Base-by-base conservation (phyloP, 31 red algal species). In the Asparagopsis taxiformis region DNA sequence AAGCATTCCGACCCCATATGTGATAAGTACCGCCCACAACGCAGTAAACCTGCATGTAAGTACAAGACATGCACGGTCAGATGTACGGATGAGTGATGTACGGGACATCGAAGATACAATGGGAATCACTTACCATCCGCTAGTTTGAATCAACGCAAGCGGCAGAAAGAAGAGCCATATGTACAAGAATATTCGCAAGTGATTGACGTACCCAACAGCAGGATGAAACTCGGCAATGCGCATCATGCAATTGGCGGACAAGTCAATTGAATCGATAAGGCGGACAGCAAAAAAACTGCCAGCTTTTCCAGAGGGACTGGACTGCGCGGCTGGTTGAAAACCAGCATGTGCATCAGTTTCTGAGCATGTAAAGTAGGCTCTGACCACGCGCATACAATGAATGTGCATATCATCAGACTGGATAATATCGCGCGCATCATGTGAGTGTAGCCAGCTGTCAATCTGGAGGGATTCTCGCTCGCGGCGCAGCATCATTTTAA, bases 1-100 rank as follows among this genome's bases (percentile, higher is more conserved):
- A 8, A 82, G 53, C 77, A 60, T 71, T 31, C 63, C 52, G 22
- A 82, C 49, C 5, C 77, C 77, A 24, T 82, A 82, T 10, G 77
- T 48, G n/a, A 59, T 82, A 8, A 82, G 32, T 0, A 69, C 39
- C 24, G 55, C 23, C 77, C 77, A 82, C 28, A 82, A 28, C 0
- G 56, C 22, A 49, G 77, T 82, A 32, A 82, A 71, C 74, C 74
- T 79, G 32, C 20, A 29, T n/a, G n/a, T 1, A 31, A 36, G 29
- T 21, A 23, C 3, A n/a, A 20, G 31, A 61, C 1, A 7, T 56
- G 46, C 1, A 68, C 33, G 26, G 19, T 31, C n/a, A 68, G 64
- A n/a, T 15, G 41, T 9, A 6, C 41, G 13, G 8, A 46, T 6
- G 13, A 46, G 41, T 9, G 41, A 9, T 46, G n/a, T n/a, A n/a